Evolutionary conservation across 495 filamentous ascomycete genomes (phyloP), one percentile per base, ranked within the genome.

Genomic region (Xylaria nigripes): DNA sequence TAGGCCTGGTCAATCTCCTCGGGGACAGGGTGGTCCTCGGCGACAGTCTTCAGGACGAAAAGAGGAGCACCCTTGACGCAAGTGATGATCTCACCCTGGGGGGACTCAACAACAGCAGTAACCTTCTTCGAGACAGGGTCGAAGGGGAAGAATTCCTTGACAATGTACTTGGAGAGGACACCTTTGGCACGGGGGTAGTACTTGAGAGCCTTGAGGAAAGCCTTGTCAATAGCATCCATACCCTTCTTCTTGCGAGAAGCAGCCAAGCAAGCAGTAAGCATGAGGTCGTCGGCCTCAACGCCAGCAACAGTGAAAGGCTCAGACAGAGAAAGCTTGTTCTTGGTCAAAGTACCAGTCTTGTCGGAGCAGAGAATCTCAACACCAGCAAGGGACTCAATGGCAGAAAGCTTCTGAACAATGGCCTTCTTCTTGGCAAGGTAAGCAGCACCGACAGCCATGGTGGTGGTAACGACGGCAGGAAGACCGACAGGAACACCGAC

Each of bases 341-440:
- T 91, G 63, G 90, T 95, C 57, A 95, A 71, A 53, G 85, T 94
- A 84, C 89, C 89, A 48, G 89, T 95, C 79, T 96, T 96, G 76
- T 96, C 91, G 41, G 91, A 96, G 79, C 91, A 96, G 57, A 96
- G 83, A 69, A 96, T 94, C 75, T 96, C 89, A 52, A 95, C 90
- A 77, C 88, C 90, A 63, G 90, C 90, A 51, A 96, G 75, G 21
- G 90, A 96, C 74, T 96, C 90, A 56, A 96, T 96, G 49, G 90
- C 90, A 42, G 87, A 90, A 48, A 96, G 81, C 76, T 95, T 96
- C 76, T 96, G 90, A 63, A 96, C 90, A 64, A 96, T 96, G 25
- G 90, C 90, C 74, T 94, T 89, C 77, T 94, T 93, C 74, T 88
- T 90, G 53, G 90, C 90, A 56, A 96, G 79, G 70, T 95, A 95